These are phyloP conservation scores for Tetradesmus obliquus DNA, from an alignment of 139 green algal species.

Conservation along the genomic window DNA sequence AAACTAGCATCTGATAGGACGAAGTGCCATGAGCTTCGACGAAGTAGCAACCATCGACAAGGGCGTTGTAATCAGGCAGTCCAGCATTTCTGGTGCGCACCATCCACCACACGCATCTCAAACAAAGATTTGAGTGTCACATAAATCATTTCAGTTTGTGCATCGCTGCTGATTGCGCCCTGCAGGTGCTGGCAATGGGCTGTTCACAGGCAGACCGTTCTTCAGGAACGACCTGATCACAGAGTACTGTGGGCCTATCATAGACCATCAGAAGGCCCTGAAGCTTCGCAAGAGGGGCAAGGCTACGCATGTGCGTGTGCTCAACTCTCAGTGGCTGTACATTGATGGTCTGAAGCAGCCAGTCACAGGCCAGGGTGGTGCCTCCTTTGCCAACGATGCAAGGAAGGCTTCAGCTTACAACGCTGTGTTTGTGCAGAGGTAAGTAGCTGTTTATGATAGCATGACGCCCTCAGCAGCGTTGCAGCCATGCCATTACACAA, in stretches of 20 bases:
- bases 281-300: constrained; percentile 3
- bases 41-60: constrained; percentile 8
- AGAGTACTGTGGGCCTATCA: constrained; percentile 35
- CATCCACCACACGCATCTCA: not conserved
- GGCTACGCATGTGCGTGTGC: constrained; percentile 44
- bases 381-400: constrained; percentile 48
- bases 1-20: too few relatives aligned
- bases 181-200: constrained; percentile 34
- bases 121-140: not conserved
- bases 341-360: constrained; percentile 48
- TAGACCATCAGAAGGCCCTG: constrained; percentile 27
- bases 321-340: constrained; percentile 41
- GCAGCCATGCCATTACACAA: not conserved
- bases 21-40: constrained; percentile 13
- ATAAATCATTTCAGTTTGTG: not conserved
- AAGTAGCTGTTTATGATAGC: not conserved
- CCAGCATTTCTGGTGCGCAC: constrained; percentile 14
- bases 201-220: constrained; percentile 25
- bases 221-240: constrained; percentile 22
- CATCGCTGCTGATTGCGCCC: not conserved
- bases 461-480: not conserved
- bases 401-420: constrained; percentile 27
- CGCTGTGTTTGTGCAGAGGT: constrained; percentile 30
- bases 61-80: constrained; percentile 25
- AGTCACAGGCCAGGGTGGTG: constrained; percentile 10